phyloP scores from a whole-genome alignment of 164 flowering plant species.

The Tetracentron sinense region DNA sequence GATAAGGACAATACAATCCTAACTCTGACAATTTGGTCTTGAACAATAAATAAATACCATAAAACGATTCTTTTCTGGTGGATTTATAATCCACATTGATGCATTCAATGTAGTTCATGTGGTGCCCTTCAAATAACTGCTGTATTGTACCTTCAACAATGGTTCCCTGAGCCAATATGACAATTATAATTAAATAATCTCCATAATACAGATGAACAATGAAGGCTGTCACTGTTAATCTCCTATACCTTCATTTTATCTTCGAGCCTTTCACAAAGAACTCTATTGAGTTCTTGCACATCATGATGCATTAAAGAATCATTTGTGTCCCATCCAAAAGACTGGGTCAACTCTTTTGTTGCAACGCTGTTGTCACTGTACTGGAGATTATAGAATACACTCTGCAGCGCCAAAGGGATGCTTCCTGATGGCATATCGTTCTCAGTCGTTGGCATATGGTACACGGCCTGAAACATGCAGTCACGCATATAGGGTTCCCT shows the following conservation, averaged over 20 bases:
- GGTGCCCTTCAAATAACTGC: constrained; percentile 68
- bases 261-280: constrained; percentile 58
- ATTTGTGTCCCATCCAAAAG: constrained; percentile 66
- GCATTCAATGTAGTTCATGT: constrained; percentile 71
- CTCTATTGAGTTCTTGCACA: constrained; percentile 59
- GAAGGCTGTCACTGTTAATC: background rate
- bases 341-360: constrained; percentile 63
- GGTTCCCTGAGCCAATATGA: constrained; percentile 41
- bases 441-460: constrained; percentile 69
- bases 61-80: constrained; percentile 59
- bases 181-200: background rate
- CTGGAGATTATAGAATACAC: constrained; percentile 66
- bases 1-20: background rate
- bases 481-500: background rate
- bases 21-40: background rate
- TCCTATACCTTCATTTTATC: constrained; percentile 60
- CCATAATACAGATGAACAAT: background rate
- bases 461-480: constrained; percentile 52
- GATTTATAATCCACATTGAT: constrained; percentile 70
- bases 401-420: constrained; percentile 64
- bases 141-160: constrained; percentile 82
- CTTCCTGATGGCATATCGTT: constrained; percentile 66
- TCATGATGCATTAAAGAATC: constrained; percentile 69
- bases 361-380: constrained; percentile 64
- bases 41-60: constrained; percentile 37